Conservation (phyloP, 805 yeast species). For the Candida maesae region DNA sequence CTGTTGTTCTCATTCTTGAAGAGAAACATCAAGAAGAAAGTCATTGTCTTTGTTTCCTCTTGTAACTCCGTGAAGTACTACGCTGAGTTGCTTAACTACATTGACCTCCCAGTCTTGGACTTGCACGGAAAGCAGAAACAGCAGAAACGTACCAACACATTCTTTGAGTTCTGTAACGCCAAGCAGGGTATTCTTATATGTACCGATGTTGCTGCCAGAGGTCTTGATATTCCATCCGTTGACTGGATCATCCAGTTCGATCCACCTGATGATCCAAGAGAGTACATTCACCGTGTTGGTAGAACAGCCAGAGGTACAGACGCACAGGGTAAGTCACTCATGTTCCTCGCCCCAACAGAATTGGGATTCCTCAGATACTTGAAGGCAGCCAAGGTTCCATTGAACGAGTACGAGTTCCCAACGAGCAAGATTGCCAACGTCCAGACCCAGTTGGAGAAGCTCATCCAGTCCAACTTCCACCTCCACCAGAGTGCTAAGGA, state of each 20-base stretch:
- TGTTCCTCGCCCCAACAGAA: slow-evolving; percentile 94
- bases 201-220: slow-evolving; percentile 99
- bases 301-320: slow-evolving; percentile 94
- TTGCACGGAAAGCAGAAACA: slow-evolving; percentile 98
- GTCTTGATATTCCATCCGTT: slow-evolving; percentile 96
- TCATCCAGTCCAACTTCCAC: slow-evolving; percentile 89
- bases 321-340: slow-evolving; percentile 89
- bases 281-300: slow-evolving; percentile 97
- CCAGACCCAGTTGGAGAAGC: slow-evolving; percentile 87
- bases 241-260: slow-evolving; percentile 99
- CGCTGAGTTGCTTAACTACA: slow-evolving; percentile 91
- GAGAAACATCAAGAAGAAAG: slow-evolving; percentile 85
- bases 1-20: slow-evolving; percentile 89
- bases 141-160: slow-evolving; percentile 96
- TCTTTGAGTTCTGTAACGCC: slow-evolving; percentile 97
- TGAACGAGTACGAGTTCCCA: slow-evolving; percentile 97
- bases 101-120: slow-evolving; percentile 94
- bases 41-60: slow-evolving; percentile 91
- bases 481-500: slow-evolving; percentile 94
- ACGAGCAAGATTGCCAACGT: slow-evolving; percentile 91
- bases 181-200: slow-evolving; percentile 89
- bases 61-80: slow-evolving; percentile 97
- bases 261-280: slow-evolving; percentile 99
- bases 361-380: slow-evolving; percentile 91
- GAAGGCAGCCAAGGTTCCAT: slow-evolving; percentile 95